Evolutionary conservation across 768 basidiomycete genomes (phyloP).

Genomic region (Boletus sensibilis): DNA sequence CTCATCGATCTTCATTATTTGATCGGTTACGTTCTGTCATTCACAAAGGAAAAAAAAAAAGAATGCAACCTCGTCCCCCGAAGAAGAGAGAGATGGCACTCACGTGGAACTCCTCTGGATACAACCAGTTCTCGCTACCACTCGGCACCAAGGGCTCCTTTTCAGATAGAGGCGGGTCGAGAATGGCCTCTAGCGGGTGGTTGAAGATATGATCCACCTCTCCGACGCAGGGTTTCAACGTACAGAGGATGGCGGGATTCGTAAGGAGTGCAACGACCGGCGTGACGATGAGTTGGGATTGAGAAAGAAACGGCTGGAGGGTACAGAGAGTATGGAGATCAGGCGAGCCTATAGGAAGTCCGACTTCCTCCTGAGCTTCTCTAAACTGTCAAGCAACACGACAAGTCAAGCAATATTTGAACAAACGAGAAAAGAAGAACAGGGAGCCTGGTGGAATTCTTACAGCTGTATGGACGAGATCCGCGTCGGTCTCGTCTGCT

Average conservation of each 20-base stretch:
- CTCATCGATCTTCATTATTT: conserved; percentile 38
- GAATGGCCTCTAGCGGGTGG: conserved; percentile 70
- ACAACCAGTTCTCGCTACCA: conserved; percentile 78
- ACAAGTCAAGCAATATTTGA: not conserved
- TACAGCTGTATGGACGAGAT: conserved; percentile 73
- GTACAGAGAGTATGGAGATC: conserved; percentile 58
- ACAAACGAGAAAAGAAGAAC: not conserved
- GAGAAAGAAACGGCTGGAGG: conserved; percentile 66
- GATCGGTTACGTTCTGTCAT: conserved; percentile 58
- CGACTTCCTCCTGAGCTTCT: conserved; percentile 87
- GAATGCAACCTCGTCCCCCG: not conserved
- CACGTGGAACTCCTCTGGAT: conserved; percentile 71
- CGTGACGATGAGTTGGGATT: conserved; percentile 68
- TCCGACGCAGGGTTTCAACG: conserved; percentile 52
- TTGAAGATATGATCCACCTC: conserved; percentile 83
- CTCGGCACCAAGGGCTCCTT: conserved; percentile 49
- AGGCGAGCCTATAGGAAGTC: conserved; percentile 55
- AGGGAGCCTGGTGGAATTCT: conserved; percentile 26
- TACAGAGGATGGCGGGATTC: conserved; percentile 46
- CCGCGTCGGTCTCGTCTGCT: conserved; percentile 61
- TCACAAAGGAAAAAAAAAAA: not conserved
- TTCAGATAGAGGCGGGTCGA: conserved; percentile 53
- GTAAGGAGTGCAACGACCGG: conserved; percentile 76
- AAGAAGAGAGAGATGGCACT: conserved; percentile 24
- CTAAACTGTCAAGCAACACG: conserved; percentile 49